Evolutionary conservation across 177 flowering plant species (phyloP), one percentile per base, ranked within the genome.

Genomic region (Telopea speciosissima): DNA sequence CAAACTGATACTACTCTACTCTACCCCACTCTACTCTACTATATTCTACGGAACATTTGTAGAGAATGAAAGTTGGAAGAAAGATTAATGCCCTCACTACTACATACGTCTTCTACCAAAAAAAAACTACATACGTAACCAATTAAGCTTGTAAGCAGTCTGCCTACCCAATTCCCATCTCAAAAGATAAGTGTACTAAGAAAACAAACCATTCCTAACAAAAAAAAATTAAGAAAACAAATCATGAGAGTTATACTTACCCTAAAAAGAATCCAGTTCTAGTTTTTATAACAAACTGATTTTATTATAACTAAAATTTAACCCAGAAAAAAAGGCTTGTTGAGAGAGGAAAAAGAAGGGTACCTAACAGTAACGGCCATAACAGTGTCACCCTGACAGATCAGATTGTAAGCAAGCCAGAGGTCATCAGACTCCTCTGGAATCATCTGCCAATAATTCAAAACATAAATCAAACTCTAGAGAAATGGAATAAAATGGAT

Each of bases 361-460:
- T 62, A 92, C 97, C 97, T 90, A 63, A 92, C 89, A 62, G 98
- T 92, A 63, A 78, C 82, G 60, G 97, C 84, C 67, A 81, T 58
- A n/a, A 90, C 90, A 14, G 78, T 25, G 68, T 92, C 96, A 24
- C 97, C 95, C 28, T 75, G 79, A 62, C 87, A 80, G 0, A 92
- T 78, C 68, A 92, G 77, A 78, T 92, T 90, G 66, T 89, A 92
- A 71, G 81, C 86, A 75, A 76, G 73, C 98, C 98, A 92, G 8
- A 90, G 77, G 79, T 92, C 98, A 78, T 92, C 98, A 8, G 90
- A 52, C 77, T 92, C 96, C 17, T 87, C 88, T 9, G 98, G 90
- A 60, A 87, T 69, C 89, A 90, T 85, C 98, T 93, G 85, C 74
- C 70, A 40, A 33, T 60, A 72, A 71, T 0, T 45, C 69, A 31